Conservation (phyloP, 768 basidiomycete genomes). For the Phlegmacium glaucopus region DNA sequence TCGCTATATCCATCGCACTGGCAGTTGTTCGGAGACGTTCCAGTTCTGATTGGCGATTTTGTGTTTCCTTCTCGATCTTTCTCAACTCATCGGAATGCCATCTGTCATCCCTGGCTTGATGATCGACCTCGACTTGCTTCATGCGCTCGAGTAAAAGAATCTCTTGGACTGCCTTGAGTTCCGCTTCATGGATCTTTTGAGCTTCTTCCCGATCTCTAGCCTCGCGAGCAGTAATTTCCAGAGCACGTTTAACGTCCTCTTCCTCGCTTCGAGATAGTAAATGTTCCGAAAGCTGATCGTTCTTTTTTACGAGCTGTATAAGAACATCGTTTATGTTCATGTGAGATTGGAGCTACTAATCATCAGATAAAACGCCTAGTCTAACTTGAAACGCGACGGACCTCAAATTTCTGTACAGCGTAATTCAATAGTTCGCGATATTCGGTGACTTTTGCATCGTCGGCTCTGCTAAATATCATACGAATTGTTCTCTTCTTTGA, state of each 20-base stretch:
- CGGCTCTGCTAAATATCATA: not conserved
- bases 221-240: not conserved
- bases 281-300: not conserved
- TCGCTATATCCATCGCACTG: no score
- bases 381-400: not conserved
- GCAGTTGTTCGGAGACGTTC: no score
- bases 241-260: not conserved
- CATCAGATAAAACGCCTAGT: not conserved
- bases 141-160: no score
- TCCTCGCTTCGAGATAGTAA: not conserved
- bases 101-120: no score
- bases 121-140: no score
- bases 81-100: no score
- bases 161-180: no score
- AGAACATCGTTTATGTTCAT: not conserved
- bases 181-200: not conserved
- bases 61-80: no score
- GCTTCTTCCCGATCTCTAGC: not conserved
- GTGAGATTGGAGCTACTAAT: not conserved
- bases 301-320: not conserved
- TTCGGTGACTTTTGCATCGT: not conserved
- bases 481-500: not conserved
- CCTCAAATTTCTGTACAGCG: not conserved
- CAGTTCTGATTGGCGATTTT: no score
- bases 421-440: not conserved